These are phyloP conservation scores for Niebla homalea DNA, from an alignment of 495 filamentous ascomycete species.

Conservation along the genomic window DNA sequence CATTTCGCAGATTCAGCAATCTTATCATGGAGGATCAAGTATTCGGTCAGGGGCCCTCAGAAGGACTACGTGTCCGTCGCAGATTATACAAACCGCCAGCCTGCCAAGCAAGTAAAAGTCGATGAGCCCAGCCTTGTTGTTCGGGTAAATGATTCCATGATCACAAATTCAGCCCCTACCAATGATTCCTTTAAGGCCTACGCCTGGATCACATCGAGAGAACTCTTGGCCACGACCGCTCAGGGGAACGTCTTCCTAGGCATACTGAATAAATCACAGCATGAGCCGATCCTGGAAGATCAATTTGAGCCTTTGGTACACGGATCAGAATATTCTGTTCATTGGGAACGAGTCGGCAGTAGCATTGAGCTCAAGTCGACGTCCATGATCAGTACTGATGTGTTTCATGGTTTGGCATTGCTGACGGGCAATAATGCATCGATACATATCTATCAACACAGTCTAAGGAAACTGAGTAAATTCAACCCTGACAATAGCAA, in stretches of 20 bases:
- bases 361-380: slow-evolving; percentile 28
- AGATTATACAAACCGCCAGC: slow-evolving; percentile 1
- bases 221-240: slow-evolving; percentile 44
- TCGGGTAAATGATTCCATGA: background rate
- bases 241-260: slow-evolving; percentile 48
- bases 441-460: slow-evolving; percentile 33
- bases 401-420: slow-evolving; percentile 25
- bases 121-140: no score
- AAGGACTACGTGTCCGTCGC: slow-evolving; percentile 15
- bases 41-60: slow-evolving; percentile 16
- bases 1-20: slow-evolving; percentile 4
- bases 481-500: slow-evolving; percentile 18
- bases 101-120: no score
- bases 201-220: slow-evolving; percentile 44
- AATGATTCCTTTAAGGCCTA: slow-evolving; percentile 48
- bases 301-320: background rate
- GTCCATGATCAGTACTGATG: slow-evolving; percentile 28
- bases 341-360: slow-evolving; percentile 7
- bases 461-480: slow-evolving; percentile 1
- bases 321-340: no score
- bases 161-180: slow-evolving; percentile 5
- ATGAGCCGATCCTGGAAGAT: background rate
- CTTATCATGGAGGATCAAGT: slow-evolving; percentile 8
- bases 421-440: slow-evolving; percentile 41
- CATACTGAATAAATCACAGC: slow-evolving; percentile 1